Conservation (phyloP, 176 grass and related monocot species). For the Otatea glauca region DNA sequence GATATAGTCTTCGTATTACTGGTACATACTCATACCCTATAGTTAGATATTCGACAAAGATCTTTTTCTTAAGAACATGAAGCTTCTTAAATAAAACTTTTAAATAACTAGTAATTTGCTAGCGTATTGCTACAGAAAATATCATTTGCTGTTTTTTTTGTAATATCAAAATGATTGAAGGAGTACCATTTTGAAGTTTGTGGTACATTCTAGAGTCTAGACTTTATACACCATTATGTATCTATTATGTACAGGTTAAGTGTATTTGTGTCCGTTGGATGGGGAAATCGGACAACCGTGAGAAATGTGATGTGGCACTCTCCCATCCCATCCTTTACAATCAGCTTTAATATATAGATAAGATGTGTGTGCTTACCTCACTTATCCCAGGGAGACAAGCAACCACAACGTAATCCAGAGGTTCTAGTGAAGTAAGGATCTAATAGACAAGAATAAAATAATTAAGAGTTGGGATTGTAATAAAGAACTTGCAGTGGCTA, state of each 20-base stretch:
- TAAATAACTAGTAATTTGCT: not conserved
- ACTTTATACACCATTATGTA: too few relatives aligned
- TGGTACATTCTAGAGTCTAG: too few relatives aligned
- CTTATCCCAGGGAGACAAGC: conserved; percentile 92
- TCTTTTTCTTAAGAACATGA: not conserved
- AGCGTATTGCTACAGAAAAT: not conserved
- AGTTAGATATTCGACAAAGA: too few relatives aligned
- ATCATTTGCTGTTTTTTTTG: not conserved
- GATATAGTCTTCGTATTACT: too few relatives aligned
- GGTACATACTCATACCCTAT: too few relatives aligned
- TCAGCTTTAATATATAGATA: not conserved
- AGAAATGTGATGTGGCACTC: not conserved
- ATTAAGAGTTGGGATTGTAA: not conserved
- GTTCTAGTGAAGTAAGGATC: conserved; percentile 77
- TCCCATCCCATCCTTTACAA: not conserved
- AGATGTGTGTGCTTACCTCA: conserved; percentile 53
- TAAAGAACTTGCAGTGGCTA: not conserved
- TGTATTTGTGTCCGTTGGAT: not conserved
- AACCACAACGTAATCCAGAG: conserved; percentile 70
- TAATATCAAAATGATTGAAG: too few relatives aligned
- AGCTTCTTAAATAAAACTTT: conserved; percentile 13
- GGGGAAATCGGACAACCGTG: not conserved
- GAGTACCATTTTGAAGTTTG: too few relatives aligned
- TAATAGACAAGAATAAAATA: conserved; percentile 43
- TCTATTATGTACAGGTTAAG: too few relatives aligned